Base-by-base conservation (phyloP, 441 rosid genomes). In the Syzygium syzygioides region DNA sequence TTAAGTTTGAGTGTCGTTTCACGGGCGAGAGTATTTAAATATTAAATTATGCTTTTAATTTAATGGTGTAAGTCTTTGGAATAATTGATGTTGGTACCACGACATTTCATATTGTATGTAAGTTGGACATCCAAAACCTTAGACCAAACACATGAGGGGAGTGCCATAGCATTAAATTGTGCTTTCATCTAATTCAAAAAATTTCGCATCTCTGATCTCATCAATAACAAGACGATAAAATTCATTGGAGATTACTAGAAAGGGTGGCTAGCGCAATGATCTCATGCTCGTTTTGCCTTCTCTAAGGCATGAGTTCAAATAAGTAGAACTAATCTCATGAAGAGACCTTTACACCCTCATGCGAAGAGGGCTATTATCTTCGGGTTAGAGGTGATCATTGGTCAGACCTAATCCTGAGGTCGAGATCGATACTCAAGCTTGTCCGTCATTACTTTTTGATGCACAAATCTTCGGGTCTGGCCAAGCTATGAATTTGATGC, bases 31-130 rank as follows among this genome's bases (percentile, higher is more conserved):
- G 1, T 0, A 76, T 76, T 37, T 76, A 23, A 76, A 37, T 23
- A 37, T 13, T 37, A 23, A 76, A 12, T 76, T 7, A 0, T 37
- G 52, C 1, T 0, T 20, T 37, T 20, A 13, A 71, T 20, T 1
- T 19, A 11, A 37, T 20, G 50, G 2, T 10, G 15, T 37, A 37
- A 37, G 17, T 1, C 37, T 20, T 71, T 71, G 8, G 14, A 37
- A 1, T 37, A 37, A 20, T 23, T 23, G 9, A 5, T 0, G 1
- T 4, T 1, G 1, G 3, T 20, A 28, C 50, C 17, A 3, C 9
- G 3, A 37, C 4, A 19, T 34, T 37, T 71, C 2, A 20, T 71
- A 71, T 37, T 2, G 3, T 20, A 37, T 20, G 26, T 11, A 37
- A 71, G 8, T 10, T 1, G 26, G 48, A 37, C 3, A 5, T 68